Evolutionary conservation across 495 filamentous ascomycete species (phyloP).

Genomic region (Gamarada debralockiae): DNA sequence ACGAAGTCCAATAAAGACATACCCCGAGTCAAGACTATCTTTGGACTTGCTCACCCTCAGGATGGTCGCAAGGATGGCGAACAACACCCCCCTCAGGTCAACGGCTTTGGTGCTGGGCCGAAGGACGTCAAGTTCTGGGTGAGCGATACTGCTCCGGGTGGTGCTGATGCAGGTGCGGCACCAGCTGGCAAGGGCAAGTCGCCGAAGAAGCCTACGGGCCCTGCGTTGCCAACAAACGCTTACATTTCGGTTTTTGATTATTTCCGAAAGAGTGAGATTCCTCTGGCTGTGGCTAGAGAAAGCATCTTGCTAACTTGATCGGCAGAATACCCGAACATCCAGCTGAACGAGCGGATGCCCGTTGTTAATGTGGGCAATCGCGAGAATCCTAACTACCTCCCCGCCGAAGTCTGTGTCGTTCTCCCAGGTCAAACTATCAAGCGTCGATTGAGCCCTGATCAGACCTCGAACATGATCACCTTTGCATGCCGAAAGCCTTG

Average conservation of each 20-base stretch:
- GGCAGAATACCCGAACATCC: slow-evolving; percentile 40
- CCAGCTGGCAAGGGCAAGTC: slow-evolving; percentile 12
- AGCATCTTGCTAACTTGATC: slow-evolving; percentile 17
- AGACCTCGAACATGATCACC: slow-evolving; percentile 60
- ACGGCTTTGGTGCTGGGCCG: slow-evolving; percentile 40
- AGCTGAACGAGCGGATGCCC: slow-evolving; percentile 41
- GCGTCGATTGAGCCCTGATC: slow-evolving; percentile 47
- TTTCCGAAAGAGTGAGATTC: slow-evolving; percentile 44
- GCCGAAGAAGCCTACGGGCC: not conserved
- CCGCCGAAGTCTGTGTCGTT: slow-evolving; percentile 62
- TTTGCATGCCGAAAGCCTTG: slow-evolving; percentile 66
- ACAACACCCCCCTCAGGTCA: slow-evolving; percentile 30
- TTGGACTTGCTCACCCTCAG: slow-evolving; percentile 37
- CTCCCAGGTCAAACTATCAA: slow-evolving; percentile 61
- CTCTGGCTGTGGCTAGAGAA: no score
- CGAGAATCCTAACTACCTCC: slow-evolving; percentile 57
- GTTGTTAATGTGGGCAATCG: slow-evolving; percentile 67
- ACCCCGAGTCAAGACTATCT: slow-evolving; percentile 40
- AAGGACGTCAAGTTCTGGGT: slow-evolving; percentile 48
- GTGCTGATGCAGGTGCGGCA: not conserved
- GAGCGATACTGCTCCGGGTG: slow-evolving; percentile 5
- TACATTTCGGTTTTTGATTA: slow-evolving; percentile 50
- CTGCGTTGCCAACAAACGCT: slow-evolving; percentile 4
- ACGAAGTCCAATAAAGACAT: slow-evolving; percentile 30
- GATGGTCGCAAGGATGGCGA: slow-evolving; percentile 11